Base-by-base conservation (phyloP, 1,284 basidiomycete genomes). In the Tranzscheliella williamsii region DNA sequence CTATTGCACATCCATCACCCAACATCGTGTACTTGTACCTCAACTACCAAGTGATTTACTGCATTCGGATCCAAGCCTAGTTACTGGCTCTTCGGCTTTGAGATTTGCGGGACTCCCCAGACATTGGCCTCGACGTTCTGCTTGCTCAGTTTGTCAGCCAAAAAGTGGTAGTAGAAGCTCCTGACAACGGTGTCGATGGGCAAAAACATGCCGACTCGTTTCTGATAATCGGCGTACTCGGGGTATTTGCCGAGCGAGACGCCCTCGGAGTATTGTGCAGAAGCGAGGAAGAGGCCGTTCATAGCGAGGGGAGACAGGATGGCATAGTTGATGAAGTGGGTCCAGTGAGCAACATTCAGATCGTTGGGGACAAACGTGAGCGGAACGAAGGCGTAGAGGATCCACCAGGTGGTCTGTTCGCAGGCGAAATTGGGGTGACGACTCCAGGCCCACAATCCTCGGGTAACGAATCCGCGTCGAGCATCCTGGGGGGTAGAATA, bases 351-450 rank as follows among this genome's bases (percentile, higher is more conserved):
- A 43, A 33, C 51, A 15, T 61, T 48, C 11, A 73, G 54, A 17
- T 74, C 88, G 81, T 75, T 83, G 81, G 88, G 88, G 17, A 45
- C 41, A 34, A 65, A 69, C 34, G 68, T 69, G 23, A 72, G 45
- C 8, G 68, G 63, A 34, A 78, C 77, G 38, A 78, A 51, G 11
- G 73, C 77, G 55, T 80, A 79, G 11, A 71, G 54, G 58, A 91
- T 85, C 91, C 91, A 72, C 71, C 71, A 94, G 79, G 92, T 91
- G 7, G 81, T 79, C 79, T 93, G 91, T 75, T 95, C 91, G 74
- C 88, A 91, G 0, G 87, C 80, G 78, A 91, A 93, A 78, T 95
- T 95, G 16, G 93, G 91, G 77, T 97, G 93, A 15, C 93, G 82
- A 3, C 85, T 86, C 81, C 86, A 91, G 2, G 85, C 84, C 88